phyloP scores from a whole-genome alignment of 371 early-diverging fungal species.

The Apophysomyces variabilis region DNA sequence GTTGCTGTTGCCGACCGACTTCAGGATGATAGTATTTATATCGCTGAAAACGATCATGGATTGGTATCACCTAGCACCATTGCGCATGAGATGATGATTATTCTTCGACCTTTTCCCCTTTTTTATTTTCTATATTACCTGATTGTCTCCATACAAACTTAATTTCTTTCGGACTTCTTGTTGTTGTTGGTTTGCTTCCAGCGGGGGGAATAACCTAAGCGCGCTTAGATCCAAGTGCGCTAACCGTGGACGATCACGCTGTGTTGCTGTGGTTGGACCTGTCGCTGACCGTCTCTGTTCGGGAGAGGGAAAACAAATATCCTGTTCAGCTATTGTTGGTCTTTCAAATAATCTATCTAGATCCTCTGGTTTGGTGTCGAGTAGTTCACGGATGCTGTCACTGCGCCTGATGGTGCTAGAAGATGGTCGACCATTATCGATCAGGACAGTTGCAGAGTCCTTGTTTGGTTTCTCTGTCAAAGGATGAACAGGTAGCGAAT shows the following conservation, averaged over 20 bases:
- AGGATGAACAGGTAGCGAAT: neutral
- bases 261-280: constrained; percentile 3
- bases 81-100: neutral
- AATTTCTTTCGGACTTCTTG: constrained; percentile 22
- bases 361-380: constrained; percentile 21
- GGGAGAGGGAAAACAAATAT: constrained; percentile 29
- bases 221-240: neutral
- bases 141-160: constrained; percentile 43
- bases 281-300: constrained; percentile 13
- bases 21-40: constrained; percentile 44
- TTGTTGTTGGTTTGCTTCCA: neutral
- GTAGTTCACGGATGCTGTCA: constrained; percentile 4
- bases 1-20: constrained; percentile 32
- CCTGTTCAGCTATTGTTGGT: constrained; percentile 21
- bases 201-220: neutral
- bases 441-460: constrained; percentile 7
- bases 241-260: constrained; percentile 1
- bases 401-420: neutral
- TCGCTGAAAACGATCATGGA: constrained; percentile 15
- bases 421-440: constrained; percentile 4
- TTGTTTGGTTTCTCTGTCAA: neutral
- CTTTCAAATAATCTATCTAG: constrained; percentile 31
- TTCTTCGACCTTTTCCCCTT: neutral
- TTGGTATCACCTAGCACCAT: constrained; percentile 13
- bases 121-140: constrained; percentile 9